These are phyloP conservation scores for Oxyria digyna DNA, from an alignment of 148 eudicot genomes.

Conservation along the genomic window DNA sequence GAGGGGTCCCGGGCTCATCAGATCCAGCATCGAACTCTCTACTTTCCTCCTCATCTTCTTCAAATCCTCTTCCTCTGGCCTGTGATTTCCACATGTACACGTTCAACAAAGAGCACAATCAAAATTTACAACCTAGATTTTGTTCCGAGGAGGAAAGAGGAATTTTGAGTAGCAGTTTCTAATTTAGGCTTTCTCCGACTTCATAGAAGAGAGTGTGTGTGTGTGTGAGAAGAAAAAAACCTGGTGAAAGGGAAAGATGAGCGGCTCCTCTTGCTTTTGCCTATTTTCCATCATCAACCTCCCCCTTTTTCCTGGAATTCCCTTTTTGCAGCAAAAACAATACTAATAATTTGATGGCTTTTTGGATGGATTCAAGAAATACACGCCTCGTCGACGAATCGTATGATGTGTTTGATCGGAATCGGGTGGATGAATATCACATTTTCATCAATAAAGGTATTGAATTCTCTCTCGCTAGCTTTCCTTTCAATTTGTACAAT, in stretches of 20 bases:
- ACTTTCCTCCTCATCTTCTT: constrained; percentile 40
- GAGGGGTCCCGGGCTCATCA: constrained; percentile 60
- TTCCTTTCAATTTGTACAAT: background rate
- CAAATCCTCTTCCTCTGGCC: constrained; percentile 16
- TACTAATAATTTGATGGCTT: background rate
- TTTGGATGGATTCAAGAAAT: background rate
- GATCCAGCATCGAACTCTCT: constrained; percentile 46
- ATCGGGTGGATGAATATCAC: background rate
- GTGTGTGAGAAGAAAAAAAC: constrained; percentile 15
- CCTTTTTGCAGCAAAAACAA: background rate
- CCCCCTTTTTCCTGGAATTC: background rate
- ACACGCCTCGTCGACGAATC: constrained; percentile 4
- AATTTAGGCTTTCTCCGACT: background rate
- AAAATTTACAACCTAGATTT: constrained; percentile 15
- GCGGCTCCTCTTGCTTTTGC: constrained; percentile 24
- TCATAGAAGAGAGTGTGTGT: constrained; percentile 6
- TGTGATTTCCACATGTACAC: constrained; percentile 21
- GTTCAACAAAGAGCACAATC: constrained; percentile 17
- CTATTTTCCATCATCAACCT: constrained; percentile 23
- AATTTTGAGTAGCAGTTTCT: background rate
- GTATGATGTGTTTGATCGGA: background rate
- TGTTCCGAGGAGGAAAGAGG: background rate
- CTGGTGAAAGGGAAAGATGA: constrained; percentile 25
- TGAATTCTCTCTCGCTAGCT: background rate
- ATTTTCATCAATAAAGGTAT: background rate